These are phyloP conservation scores for Aspergillus bertholletiae DNA, from an alignment of 495 filamentous ascomycete genomes.

Conservation along the genomic window DNA sequence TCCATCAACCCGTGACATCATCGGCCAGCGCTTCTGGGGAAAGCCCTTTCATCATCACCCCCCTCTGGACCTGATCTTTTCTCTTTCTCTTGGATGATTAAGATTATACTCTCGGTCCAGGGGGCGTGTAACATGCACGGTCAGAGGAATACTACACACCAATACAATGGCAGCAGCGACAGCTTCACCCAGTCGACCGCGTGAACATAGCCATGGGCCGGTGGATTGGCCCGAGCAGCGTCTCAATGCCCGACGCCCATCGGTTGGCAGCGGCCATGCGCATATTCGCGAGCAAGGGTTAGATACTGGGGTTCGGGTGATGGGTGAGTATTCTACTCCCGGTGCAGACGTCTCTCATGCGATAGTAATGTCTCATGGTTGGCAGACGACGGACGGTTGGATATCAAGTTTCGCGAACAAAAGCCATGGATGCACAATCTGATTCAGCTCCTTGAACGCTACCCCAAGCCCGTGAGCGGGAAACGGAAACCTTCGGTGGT, in stretches of 20 bases:
- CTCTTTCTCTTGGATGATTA: no score
- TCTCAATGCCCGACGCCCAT: neutral
- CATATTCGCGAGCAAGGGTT: conserved; percentile 8
- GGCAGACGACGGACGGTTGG: conserved; percentile 62
- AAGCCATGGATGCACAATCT: conserved; percentile 60
- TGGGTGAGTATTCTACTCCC: conserved; percentile 11
- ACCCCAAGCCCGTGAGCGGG: conserved; percentile 53
- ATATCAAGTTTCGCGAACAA: conserved; percentile 71
- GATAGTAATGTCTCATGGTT: neutral
- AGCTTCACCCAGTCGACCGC: neutral
- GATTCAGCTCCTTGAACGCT: conserved; percentile 53
- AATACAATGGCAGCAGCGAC: neutral
- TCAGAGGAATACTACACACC: no score
- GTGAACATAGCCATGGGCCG: neutral
- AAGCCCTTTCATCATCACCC: no score
- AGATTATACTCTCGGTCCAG: no score
- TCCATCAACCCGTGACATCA: neutral
- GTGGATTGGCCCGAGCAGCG: conserved; percentile 7
- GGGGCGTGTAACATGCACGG: no score
- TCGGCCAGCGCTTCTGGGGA: neutral
- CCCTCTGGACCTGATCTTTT: no score
- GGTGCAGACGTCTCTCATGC: neutral
- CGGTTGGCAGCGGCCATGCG: neutral
- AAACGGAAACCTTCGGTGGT: conserved; percentile 4
- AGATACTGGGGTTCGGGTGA: conserved; percentile 18